These are phyloP conservation scores for Curvularia hawaiiensis DNA, from an alignment of 2,329 filamentous ascomycete genomes.

Conservation along the genomic window DNA sequence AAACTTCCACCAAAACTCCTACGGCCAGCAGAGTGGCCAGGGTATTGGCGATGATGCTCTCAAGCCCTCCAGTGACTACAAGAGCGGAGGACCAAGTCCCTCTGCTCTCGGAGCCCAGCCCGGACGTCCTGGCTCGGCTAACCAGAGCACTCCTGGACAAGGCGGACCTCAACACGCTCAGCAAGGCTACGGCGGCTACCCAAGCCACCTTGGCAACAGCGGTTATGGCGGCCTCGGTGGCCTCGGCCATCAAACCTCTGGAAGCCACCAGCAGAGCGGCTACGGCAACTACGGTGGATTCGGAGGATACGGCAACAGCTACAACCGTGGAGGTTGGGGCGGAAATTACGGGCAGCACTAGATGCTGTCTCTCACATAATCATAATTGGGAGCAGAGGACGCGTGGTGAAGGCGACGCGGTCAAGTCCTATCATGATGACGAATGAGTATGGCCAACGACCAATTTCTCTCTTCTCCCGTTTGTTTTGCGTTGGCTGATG, in stretches of 20 bases:
- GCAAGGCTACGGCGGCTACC: constrained; percentile 63
- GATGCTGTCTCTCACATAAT: constrained; percentile 6
- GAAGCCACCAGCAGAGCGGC: constrained; percentile 51
- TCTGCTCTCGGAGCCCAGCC: constrained; percentile 62
- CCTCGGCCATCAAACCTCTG: constrained; percentile 55
- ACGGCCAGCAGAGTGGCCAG: constrained; percentile 55
- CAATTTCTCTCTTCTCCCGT: constrained; percentile 24
- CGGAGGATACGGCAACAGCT: constrained; percentile 48
- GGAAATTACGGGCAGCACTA: constrained; percentile 53
- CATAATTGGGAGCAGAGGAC: constrained; percentile 11
- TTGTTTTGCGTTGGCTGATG: constrained; percentile 30
- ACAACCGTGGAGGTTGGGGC: constrained; percentile 56
- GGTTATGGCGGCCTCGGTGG: constrained; percentile 61
- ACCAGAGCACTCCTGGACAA: constrained; percentile 62
- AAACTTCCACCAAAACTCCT: constrained; percentile 58
- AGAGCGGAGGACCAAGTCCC: constrained; percentile 63
- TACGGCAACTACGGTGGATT: constrained; percentile 52
- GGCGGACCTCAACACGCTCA: constrained; percentile 61
- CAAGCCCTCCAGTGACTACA: constrained; percentile 63
- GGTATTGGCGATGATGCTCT: constrained; percentile 57
- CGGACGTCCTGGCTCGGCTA: constrained; percentile 66
- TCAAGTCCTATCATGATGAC: constrained; percentile 29
- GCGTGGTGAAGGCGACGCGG: constrained; percentile 22
- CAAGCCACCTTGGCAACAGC: constrained; percentile 54
- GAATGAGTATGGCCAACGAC: constrained; percentile 33